phyloP scores from a whole-genome alignment of 83 land plant genomes.

The Larix sibirica region DNA sequence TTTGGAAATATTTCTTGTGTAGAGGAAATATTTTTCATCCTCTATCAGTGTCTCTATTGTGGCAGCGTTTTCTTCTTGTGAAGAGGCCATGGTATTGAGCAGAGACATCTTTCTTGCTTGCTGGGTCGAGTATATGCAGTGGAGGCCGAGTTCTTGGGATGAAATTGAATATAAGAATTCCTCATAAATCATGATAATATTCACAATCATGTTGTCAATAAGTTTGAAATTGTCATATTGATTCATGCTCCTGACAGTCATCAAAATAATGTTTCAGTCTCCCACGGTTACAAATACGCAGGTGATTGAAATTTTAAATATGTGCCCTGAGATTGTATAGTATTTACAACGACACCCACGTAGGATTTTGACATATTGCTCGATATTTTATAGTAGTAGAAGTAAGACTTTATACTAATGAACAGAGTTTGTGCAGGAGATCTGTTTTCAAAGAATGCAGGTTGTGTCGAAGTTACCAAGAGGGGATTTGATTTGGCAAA shows the following conservation, averaged over 20 bases:
- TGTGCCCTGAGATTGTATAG: not conserved
- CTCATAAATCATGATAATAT: too few species aligned
- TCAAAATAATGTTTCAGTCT: not conserved
- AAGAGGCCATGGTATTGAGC: too few species aligned
- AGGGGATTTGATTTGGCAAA: not conserved
- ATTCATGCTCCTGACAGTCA: not conserved
- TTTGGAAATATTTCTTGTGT: too few species aligned
- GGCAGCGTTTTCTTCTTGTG: too few species aligned
- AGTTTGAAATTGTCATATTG: not conserved
- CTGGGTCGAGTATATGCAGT: too few species aligned
- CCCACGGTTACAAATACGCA: not conserved
- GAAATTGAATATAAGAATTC: too few species aligned
- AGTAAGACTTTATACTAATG: not conserved
- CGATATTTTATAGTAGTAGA: not conserved
- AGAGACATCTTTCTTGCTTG: too few species aligned
- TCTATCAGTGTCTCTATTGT: too few species aligned
- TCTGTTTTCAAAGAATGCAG: too few species aligned
- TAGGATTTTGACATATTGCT: not conserved
- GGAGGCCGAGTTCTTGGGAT: too few species aligned
- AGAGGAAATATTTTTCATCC: too few species aligned
- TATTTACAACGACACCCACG: too few species aligned
- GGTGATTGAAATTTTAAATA: not conserved
- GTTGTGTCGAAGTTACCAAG: not conserved
- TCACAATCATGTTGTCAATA: constrained; percentile 6
- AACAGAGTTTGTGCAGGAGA: not conserved